phyloP scores from a whole-genome alignment of 1,284 basidiomycete genomes.

The Ustilago bromivora region DNA sequence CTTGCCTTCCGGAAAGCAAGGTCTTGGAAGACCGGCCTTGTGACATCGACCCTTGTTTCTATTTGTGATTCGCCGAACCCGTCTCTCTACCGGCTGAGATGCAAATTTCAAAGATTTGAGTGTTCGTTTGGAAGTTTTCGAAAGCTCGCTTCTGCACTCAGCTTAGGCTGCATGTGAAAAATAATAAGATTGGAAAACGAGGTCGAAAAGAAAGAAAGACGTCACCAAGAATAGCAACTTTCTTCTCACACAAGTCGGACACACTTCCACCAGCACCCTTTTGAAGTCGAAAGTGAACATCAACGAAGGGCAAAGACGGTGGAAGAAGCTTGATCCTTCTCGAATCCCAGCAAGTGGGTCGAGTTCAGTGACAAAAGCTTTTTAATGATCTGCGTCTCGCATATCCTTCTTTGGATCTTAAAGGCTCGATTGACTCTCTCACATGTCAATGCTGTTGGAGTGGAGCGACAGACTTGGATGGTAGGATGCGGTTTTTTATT shows the following conservation, averaged over 20 bases:
- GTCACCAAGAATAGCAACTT: constrained; percentile 26
- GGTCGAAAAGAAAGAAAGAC: too few relatives aligned
- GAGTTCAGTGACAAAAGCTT: background rate
- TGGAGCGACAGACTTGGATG: too few relatives aligned
- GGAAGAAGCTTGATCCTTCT: background rate
- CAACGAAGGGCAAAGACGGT: background rate
- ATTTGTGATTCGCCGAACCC: background rate
- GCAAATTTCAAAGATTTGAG: background rate
- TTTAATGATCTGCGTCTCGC: constrained; percentile 24
- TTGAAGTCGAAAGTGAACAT: background rate
- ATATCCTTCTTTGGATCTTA: constrained; percentile 2
- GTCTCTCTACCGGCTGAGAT: background rate
- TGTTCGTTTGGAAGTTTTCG: constrained; percentile 2
- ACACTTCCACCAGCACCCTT: too few relatives aligned
- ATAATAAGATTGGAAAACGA: background rate
- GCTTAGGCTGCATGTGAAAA: constrained; percentile 31
- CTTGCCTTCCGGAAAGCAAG: too few relatives aligned
- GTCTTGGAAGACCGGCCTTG: too few relatives aligned
- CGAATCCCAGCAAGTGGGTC: background rate
- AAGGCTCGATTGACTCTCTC: background rate
- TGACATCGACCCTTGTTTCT: too few relatives aligned
- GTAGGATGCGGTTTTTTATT: too few relatives aligned
- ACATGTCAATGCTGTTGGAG: background rate
- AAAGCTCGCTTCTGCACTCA: constrained; percentile 7
- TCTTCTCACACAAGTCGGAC: background rate